Percentiles rank a stretch among this genome's conserved stretches.
Conservation (phyloP, 345 rosid genomes). For the Hibiscus tridactylites region DNA sequence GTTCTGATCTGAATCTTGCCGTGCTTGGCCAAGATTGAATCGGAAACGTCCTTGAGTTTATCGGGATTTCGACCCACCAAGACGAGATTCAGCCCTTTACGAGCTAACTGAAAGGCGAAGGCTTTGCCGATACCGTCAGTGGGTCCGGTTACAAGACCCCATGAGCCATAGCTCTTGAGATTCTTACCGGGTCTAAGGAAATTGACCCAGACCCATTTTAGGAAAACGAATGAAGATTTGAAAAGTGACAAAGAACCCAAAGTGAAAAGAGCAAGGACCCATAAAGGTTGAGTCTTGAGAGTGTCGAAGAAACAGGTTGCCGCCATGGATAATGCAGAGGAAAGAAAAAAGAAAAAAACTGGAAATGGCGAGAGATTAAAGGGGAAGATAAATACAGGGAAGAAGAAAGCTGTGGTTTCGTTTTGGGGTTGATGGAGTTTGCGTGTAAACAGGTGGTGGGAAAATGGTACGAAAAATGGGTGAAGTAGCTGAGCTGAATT, state of each 20-base stretch:
- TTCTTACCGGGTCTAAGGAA: neutral
- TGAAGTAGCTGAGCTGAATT: neutral
- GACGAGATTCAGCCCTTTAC: neutral
- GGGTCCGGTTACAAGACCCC: neutral
- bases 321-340: neutral
- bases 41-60: neutral
- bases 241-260: neutral
- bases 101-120: neutral
- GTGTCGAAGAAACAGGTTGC: neutral
- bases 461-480: neutral
- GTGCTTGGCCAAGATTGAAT: neutral
- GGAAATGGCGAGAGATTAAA: neutral
- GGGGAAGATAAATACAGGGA: neutral
- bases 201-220: neutral
- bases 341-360: neutral
- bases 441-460: neutral
- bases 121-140: neutral
- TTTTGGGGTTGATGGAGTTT: too few relatives aligned
- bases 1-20: neutral
- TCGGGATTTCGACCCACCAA: neutral
- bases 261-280: neutral
- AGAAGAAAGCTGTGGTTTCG: neutral
- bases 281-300: neutral
- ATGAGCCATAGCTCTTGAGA: neutral
- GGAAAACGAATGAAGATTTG: neutral